Evolutionary conservation across 495 filamentous ascomycete genomes (phyloP), one percentile per base, ranked within the genome.

Genomic region (Penicillium crystallinum): DNA sequence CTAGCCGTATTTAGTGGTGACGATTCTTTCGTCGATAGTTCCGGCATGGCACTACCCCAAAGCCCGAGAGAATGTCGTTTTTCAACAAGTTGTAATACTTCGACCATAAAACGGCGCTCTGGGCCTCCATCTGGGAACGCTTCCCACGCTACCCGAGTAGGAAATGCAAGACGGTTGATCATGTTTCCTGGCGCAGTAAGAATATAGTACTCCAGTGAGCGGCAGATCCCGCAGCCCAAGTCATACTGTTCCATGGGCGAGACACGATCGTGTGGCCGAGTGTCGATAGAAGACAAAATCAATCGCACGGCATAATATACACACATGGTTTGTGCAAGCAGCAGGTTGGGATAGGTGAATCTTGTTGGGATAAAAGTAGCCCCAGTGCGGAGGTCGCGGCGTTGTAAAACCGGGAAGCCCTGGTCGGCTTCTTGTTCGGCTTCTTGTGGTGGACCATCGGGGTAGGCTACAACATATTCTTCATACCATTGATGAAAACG

Each of bases 91-190:
- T 70, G 60, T 37, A 76, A 35, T 22, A 76, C 71, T 7, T 71
- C 63, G 11, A 53, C 47, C 57, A 76, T 65, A 14, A 71, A 76
- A 11, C 45, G 50, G 14, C 69, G 70, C 49, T 76, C 73, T 2
- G 69, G 67, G 0, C 68, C 70, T 6, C 53, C 57, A 3, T 67
- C 65, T 0, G 71, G 68, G 35, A 76, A 68, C 0, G 62, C 69
- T 38, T 76, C 73, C 71, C 71, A 76, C 10, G 71, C 73, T 1
- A 76, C 71, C 3, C 73, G 66, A 6, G 68, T 67, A 0, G 71
- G 60, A 31, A 76, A 74, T 0, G 70, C 71, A n/a, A 76, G 67
- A 0, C 73, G 71, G 48, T 74, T 76, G 50, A 76, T 74, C 73
- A 76, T 74, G 45, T 74, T 74, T 0, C 73, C 71, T 0, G 70